Evolutionary conservation across 257 asterid species (phyloP), one percentile per base, ranked within the genome.

Genomic region (Nicotiana tomentosiformis): DNA sequence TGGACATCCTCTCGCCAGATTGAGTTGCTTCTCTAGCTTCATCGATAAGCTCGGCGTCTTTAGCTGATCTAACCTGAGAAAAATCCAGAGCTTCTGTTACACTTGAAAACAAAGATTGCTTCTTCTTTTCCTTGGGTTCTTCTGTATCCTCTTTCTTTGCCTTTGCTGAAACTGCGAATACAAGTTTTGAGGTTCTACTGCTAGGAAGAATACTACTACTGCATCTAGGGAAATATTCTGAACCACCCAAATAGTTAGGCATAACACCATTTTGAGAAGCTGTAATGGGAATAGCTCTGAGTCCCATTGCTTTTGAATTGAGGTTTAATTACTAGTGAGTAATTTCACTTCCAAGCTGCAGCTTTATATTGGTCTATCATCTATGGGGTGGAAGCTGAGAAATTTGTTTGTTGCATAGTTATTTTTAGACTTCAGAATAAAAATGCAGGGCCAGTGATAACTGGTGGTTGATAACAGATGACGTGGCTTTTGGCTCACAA

Each of bases 21-120:
- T 83, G 82, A 0, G 98, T 96, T 16, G 92, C 89, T 30, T 90
- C 87, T 61, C 93, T 83, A 18, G 99, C 98, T 51, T 93, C 93
- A 0, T 95, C 95, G 15, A 95, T 88, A 7, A 95, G 95, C 85
- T 91, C 91, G 1, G 97, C 99, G 74, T 95, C 99, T 83, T 89
- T 84, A 0, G 62, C 90, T 1, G 99, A 95, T 85, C 98, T 88
- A 23, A 93, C 98, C 87, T 93, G 95, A 2, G 98, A 85, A 87
- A 95, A 95, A 81, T 94, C 99, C 1, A 95, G 88, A 39, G 98
- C 99, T 72, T 96, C 98, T 1, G 97, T 87, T 6, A 94, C 90
- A n/a, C 92, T 92, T 20, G 79, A 81, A 39, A 96, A 94, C 15
- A 96, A 85, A 16, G 90, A 84, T 69, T 92, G 98, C 46, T 94